These are phyloP conservation scores for Leccinum pellstonianum DNA, from an alignment of 768 basidiomycete genomes.

Conservation along the genomic window DNA sequence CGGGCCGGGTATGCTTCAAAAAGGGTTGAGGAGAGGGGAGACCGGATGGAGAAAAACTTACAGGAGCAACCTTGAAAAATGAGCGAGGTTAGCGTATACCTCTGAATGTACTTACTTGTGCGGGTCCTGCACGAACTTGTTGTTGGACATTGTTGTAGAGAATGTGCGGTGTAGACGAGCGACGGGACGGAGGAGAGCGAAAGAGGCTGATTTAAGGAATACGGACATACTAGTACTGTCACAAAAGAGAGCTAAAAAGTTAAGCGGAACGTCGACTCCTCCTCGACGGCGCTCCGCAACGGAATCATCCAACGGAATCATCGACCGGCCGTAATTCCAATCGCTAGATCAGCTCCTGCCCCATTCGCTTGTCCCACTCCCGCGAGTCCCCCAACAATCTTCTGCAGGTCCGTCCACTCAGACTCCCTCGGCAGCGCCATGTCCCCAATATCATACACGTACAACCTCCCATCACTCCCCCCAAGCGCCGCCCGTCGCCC, in stretches of 20 bases:
- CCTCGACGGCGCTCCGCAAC: constrained; percentile 14
- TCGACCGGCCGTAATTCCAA: constrained; percentile 36
- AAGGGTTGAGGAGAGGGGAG: not conserved
- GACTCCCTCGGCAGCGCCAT: constrained; percentile 83
- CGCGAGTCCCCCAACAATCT: constrained; percentile 69
- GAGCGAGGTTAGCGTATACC: constrained; percentile 22
- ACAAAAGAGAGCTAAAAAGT: not conserved
- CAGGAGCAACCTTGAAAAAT: constrained; percentile 48
- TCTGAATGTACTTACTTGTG: constrained; percentile 40
- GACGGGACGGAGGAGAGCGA: constrained; percentile 1
- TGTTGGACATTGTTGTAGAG: constrained; percentile 17
- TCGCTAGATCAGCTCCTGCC: constrained; percentile 27
- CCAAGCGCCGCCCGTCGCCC: constrained; percentile 89
- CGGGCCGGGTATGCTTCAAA: constrained; percentile 57
- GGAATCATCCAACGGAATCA: constrained; percentile 26
- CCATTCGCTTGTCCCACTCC: constrained; percentile 49
- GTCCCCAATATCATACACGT: constrained; percentile 94
- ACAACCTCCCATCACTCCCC: constrained; percentile 87
- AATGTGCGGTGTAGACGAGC: not conserved
- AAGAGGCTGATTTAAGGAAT: not conserved
- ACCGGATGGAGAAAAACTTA: constrained; percentile 19
- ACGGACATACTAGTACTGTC: constrained; percentile 1
- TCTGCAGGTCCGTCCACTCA: constrained; percentile 94
- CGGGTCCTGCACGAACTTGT: constrained; percentile 36
- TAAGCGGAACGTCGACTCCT: not conserved